Evolutionary conservation across 2,329 filamentous ascomycete species (phyloP), one percentile per base, ranked within the genome.

Genomic region (Alternaria gansuensis): DNA sequence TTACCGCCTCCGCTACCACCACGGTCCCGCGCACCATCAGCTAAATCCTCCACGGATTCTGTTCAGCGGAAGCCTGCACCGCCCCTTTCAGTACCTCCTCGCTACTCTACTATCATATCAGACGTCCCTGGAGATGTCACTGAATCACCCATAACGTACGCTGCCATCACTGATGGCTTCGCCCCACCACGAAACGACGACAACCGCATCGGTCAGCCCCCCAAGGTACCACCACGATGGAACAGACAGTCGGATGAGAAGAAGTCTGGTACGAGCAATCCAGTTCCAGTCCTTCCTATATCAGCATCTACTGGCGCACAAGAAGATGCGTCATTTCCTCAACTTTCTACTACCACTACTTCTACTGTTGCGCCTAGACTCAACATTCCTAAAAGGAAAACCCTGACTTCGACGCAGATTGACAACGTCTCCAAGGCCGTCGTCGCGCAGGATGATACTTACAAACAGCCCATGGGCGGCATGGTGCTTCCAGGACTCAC

Each of bases 81-180:
- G 21, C 71, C 77, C 10, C 66, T 78, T 8, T 64, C 69, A 51
- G 72, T 78, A 5, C 80, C 79, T 24, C 80, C 81, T 10, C 68
- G 79, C 23, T 81, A 83, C 58, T 82, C 81, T 7, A 75, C 76
- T 2, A 68, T 82, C 39, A 75, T 81, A 51, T 74, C 78, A 26
- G 78, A 80, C 41, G 69, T 68, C 34, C 71, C 69, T 21, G 56
- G 72, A 41, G 70, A 77, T 33, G 63, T 74, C 11, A 74, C 75
- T 24, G 73, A 78, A 44, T 80, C 78, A 7, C 79, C 80, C 5
- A 59, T 71, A 5, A 78, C 72, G 40, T 77, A 79, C 50, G 72
- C 72, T 37, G 75, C 74, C 14, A 78, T 77, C 7, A 74, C 75
- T 1, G 75, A 81, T 65, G 78, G 79, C 14, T 79, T 79, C 60